These are phyloP conservation scores for Citeromyces matritensis DNA, from an alignment of 805 yeast genomes.

Conservation along the genomic window DNA sequence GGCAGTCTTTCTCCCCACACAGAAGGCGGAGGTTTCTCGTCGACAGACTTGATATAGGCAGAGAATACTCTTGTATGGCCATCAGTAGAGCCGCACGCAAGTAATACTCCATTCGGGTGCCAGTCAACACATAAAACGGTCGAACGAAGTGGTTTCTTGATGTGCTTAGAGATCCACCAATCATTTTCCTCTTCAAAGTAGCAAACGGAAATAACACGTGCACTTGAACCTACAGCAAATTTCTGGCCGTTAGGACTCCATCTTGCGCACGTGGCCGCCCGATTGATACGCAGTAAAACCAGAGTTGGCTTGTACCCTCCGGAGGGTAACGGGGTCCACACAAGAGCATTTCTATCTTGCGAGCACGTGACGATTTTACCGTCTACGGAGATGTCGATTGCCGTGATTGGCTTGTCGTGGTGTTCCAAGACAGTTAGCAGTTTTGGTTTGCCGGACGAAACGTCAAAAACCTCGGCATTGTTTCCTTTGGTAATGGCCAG, in stretches of 20 bases:
- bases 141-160: constrained; percentile 86
- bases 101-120: constrained; percentile 85
- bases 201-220: constrained; percentile 87
- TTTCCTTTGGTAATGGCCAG: constrained; percentile 78
- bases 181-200: constrained; percentile 92
- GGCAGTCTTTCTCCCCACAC: constrained; percentile 95
- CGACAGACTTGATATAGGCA: constrained; percentile 80
- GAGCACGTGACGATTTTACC: constrained; percentile 94
- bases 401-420: constrained; percentile 90
- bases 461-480: constrained; percentile 58
- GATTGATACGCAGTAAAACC: constrained; percentile 80
- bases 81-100: constrained; percentile 87
- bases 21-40: constrained; percentile 63
- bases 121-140: constrained; percentile 74
- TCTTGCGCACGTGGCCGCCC: constrained; percentile 87
- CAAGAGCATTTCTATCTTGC: constrained; percentile 94
- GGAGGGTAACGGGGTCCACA: constrained; percentile 70
- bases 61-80: constrained; percentile 86
- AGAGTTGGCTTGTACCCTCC: constrained; percentile 70
- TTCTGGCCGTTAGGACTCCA: constrained; percentile 96
- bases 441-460: constrained; percentile 39
- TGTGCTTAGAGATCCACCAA: constrained; percentile 99
- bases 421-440: constrained; percentile 56
- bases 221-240: constrained; percentile 96
- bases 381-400: constrained; percentile 78